Percentiles rank a stretch among this genome's conserved stretches.
Evolutionary conservation across 331 rosid species (phyloP).

Genomic region (Rhamnella rubrinervis): DNA sequence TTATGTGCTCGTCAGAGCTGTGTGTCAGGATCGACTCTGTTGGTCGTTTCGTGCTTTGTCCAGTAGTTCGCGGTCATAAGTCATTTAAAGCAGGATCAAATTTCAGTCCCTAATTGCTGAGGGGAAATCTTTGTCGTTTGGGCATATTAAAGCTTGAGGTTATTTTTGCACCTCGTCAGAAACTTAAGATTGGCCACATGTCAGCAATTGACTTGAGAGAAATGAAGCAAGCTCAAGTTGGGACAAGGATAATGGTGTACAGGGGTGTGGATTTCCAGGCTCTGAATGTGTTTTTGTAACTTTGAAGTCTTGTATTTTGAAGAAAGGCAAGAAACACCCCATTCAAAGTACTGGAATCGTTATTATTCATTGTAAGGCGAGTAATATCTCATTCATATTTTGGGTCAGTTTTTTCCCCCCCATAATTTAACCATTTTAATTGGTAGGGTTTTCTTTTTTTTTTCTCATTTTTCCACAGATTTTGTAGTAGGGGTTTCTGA

Average conservation of each 20-base stretch:
- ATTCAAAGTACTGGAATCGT: conserved; percentile 19
- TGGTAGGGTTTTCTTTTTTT: conserved; percentile 28
- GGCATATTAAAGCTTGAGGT: conserved; percentile 50
- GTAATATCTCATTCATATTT: conserved; percentile 24
- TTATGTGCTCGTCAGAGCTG: conserved; percentile 34
- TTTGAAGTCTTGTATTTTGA: conserved; percentile 41
- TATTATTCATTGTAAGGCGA: conserved; percentile 33
- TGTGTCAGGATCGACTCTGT: conserved; percentile 40
- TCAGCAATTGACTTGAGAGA: conserved; percentile 26
- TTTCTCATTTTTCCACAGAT: conserved; percentile 43
- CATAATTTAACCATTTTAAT: conserved; percentile 29
- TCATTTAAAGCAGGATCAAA: conserved; percentile 40
- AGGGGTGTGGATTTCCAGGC: conserved; percentile 58
- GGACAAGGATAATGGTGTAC: conserved; percentile 50
- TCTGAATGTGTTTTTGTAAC: conserved; percentile 48
- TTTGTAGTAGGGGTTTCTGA: conserved; percentile 44
- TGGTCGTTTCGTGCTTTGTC: conserved; percentile 45
- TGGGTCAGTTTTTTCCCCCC: conserved; percentile 32
- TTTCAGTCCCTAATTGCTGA: conserved; percentile 38
- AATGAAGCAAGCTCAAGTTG: conserved; percentile 32
- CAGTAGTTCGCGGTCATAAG: conserved; percentile 32
- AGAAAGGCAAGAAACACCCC: conserved; percentile 33
- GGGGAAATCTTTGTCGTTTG: conserved; percentile 26
- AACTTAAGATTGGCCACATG: conserved; percentile 25
- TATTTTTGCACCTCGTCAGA: conserved; percentile 32